A percentile compares a stretch with the other conserved stretches of the same genome.
Conservation (phyloP, 805 yeast species). For the Gaillardinia entomophila region DNA sequence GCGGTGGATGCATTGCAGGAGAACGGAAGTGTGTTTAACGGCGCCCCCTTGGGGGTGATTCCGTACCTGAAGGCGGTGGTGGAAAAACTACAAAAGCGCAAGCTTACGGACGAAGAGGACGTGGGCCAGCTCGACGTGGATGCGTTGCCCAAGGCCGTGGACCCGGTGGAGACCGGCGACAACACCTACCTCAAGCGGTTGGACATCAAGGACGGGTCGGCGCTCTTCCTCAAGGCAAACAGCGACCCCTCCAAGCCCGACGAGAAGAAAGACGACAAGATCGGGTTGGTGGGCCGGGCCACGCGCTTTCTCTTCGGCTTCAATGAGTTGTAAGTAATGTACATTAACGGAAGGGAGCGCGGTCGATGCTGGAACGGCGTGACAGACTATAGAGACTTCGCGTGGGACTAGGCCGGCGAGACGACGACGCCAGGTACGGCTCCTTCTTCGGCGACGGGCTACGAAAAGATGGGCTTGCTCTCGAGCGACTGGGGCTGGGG, state of each 20-base stretch:
- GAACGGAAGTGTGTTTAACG: conserved; percentile 69
- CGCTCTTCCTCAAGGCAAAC: conserved; percentile 26
- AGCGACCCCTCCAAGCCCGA: conserved; percentile 14
- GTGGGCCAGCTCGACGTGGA: conserved; percentile 32
- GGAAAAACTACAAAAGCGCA: conserved; percentile 50
- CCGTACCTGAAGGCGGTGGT: conserved; percentile 60
- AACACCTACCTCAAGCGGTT: conserved; percentile 20
- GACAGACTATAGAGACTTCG: neutral
- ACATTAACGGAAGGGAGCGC: too few relatives aligned
- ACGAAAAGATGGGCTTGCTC: neutral
- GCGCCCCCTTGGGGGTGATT: conserved; percentile 58
- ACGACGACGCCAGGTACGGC: neutral
- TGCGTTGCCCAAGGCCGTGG: conserved; percentile 1
- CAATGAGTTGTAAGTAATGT: conserved; percentile 36
- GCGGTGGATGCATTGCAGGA: conserved; percentile 84
- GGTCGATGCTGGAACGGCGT: neutral
- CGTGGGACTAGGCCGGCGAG: neutral
- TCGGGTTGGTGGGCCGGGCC: conserved; percentile 27
- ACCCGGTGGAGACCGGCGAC: conserved; percentile 7
- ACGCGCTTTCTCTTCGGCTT: conserved; percentile 37
- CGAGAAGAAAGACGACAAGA: conserved; percentile 19
- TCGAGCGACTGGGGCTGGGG: neutral
- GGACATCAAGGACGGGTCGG: conserved; percentile 36
- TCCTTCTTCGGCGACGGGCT: neutral
- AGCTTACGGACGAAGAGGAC: conserved; percentile 40